Base-by-base conservation (phyloP, 257 asterid genomes). In the Coffea canephora region DNA sequence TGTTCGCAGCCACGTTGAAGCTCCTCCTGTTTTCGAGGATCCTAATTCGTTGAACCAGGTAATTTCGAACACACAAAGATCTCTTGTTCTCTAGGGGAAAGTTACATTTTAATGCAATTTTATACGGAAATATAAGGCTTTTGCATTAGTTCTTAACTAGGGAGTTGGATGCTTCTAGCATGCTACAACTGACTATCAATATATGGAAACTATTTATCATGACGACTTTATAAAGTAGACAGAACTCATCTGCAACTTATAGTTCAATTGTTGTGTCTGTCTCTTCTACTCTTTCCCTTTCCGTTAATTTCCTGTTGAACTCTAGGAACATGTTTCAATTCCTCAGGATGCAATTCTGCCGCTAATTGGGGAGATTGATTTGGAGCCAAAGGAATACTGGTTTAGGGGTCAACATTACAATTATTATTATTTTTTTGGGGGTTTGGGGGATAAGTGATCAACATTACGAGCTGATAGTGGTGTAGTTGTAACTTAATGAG, bases 21-120 rank as follows among this genome's bases (percentile, higher is more conserved):
- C 91, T 74, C 83, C 95, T 81, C 97, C 99, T 10, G 75, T 90
- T 1, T 84, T 96, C 78, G 96, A 94, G 86, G 98, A 94, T 89
- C 99, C 99, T 25, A 92, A 87, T 89, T 96, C 99, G 16, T 83
- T 94, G 86, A 90, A 89, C 46, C 87, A 86, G 86, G 97, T 94
- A 77, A 77, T 57, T 55, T 46, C 64, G 36, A 8, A 13, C 36
- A 0, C 15, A 0, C n/a, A 19, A 43, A 11, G 0, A 27, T 45
- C 8, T n/a, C 6, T n/a, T 11, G 49, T 49, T 48, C 5, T 72
- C 18, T 13, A 52, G 21, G 19, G 6, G 13, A 11, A 13, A 3
- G 18, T 2, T 52, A 0, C 16, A 14, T 52, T 52, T 3, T 1
- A 52, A 2, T 1, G 55, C 55, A 11, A 12, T 12, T 39, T 11